A percentile compares a stretch with the other conserved stretches of the same genome.
Evolutionary conservation across 331 rosid genomes (phyloP).

Genomic region (Prunus yedoensis): DNA sequence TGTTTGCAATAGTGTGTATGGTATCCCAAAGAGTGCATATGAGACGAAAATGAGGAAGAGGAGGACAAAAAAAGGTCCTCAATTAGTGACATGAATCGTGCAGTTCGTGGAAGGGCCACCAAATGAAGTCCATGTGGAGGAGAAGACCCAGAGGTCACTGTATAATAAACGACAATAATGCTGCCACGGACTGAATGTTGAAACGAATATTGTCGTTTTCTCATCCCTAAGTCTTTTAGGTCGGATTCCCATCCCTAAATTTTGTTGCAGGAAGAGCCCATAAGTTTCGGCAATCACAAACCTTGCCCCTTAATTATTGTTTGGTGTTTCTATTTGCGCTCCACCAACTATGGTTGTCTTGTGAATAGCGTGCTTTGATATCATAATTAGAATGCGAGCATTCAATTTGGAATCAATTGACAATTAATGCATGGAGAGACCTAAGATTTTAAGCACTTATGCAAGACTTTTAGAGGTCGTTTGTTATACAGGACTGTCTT

Average conservation of each 20-base stretch:
- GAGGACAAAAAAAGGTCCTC: conserved; percentile 20
- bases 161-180: conserved; percentile 7
- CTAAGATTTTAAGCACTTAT: too few species aligned
- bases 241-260: not conserved
- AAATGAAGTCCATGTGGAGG: conserved; percentile 11
- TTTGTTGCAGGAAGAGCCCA: not conserved
- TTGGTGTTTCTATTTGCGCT: too few species aligned
- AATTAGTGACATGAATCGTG: conserved; percentile 24
- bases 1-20: not conserved
- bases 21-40: not conserved
- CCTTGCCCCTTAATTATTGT: not conserved
- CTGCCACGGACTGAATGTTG: not conserved
- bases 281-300: not conserved
- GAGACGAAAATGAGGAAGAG: conserved; percentile 11
- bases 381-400: too few species aligned
- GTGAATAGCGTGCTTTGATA: too few species aligned
- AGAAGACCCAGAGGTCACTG: not conserved
- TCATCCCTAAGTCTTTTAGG: not conserved
- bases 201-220: conserved; percentile 2
- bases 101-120: conserved; percentile 19
- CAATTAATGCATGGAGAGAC: too few species aligned
- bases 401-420: too few species aligned
- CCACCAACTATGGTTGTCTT: too few species aligned
- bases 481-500: too few species aligned
- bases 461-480: too few species aligned